Base-by-base conservation (phyloP, 768 basidiomycete genomes). In the Lepiota venenata region DNA sequence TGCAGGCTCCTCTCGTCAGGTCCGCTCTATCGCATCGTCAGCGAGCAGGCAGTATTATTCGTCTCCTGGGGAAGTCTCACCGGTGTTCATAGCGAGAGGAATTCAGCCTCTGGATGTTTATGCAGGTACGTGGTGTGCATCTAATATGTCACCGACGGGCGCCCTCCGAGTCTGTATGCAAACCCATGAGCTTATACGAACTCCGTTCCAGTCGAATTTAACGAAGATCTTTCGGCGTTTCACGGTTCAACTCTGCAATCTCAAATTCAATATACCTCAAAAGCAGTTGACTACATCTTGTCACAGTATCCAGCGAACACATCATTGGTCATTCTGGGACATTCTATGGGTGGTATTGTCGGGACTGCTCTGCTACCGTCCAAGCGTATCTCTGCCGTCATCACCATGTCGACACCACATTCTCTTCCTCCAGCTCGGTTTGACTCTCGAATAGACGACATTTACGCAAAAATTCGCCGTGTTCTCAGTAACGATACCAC, bases 321-420 rank as follows among this genome's bases (percentile, higher is more conserved):
- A 2, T 62, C 72, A 35, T 82, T 98, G 51, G 80, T 88, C 44
- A 64, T 98, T 55, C 73, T 98, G 67, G 97, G 90, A 2, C 96
- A 98, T 66, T 98, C 95, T 10, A 99, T 99, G 97, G 97, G 97
- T 20, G 97, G 97, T 9, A 73, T 96, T 44, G 93, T 96, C 4
- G 93, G 91, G 8, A 83, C 85, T 0, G 84, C 89, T 4, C 75
- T 95, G 12, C 80, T 95, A 9, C 83, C 88, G 1, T 82, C 84
- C 5, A 60, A 66, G 7, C 68, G 83, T 50, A 83, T 96, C 38
- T 82, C 87, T 8, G 82, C 85, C 0, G 78, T 98, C 55, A 81
- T 98, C 63, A 98, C 97, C n/a, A 91, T 99, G 89, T 93, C 93
- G 0, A 91, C 96, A 0, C 97, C 97, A 0, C 92, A 97, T 63